phyloP scores from a whole-genome alignment of 2,329 filamentous ascomycete genomes.

The Parasarocladium wereldwijsianum region DNA sequence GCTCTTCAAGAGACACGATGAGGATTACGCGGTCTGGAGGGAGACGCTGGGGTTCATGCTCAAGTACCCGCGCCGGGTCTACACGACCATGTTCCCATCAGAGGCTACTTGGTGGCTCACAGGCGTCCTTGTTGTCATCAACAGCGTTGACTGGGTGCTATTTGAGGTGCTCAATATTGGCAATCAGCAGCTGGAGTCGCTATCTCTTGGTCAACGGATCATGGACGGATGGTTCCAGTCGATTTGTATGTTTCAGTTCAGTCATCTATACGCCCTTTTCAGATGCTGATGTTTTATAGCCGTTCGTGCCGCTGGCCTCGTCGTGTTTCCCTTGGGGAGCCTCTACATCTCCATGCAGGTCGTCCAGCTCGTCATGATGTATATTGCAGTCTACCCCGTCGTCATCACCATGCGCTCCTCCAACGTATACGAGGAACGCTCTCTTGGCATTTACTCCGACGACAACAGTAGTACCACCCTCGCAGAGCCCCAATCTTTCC shows the following conservation, averaged over 20 bases:
- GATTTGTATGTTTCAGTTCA: constrained; percentile 23
- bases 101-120: constrained; percentile 52
- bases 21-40: constrained; percentile 23
- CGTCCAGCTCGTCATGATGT: constrained; percentile 51
- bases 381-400: constrained; percentile 48
- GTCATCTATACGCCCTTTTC: neutral
- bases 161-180: constrained; percentile 53
- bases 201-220: constrained; percentile 37
- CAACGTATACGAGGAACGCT: constrained; percentile 58
- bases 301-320: constrained; percentile 51
- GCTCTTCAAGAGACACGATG: constrained; percentile 18
- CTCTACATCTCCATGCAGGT: constrained; percentile 44
- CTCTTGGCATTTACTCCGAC: constrained; percentile 42
- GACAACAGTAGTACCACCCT: constrained; percentile 13
- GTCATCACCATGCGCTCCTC: constrained; percentile 51
- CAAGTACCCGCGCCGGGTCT: constrained; percentile 41
- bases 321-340: constrained; percentile 44
- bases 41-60: constrained; percentile 38
- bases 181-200: constrained; percentile 36
- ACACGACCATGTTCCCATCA: constrained; percentile 49
- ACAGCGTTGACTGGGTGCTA: constrained; percentile 47
- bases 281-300: constrained; percentile 17
- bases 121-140: constrained; percentile 43
- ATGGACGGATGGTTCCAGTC: constrained; percentile 54
- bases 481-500: neutral